Evolutionary conservation across 1,139 yeast species (phyloP), one percentile per base, ranked within the genome.

Genomic region (Candida sp.): DNA sequence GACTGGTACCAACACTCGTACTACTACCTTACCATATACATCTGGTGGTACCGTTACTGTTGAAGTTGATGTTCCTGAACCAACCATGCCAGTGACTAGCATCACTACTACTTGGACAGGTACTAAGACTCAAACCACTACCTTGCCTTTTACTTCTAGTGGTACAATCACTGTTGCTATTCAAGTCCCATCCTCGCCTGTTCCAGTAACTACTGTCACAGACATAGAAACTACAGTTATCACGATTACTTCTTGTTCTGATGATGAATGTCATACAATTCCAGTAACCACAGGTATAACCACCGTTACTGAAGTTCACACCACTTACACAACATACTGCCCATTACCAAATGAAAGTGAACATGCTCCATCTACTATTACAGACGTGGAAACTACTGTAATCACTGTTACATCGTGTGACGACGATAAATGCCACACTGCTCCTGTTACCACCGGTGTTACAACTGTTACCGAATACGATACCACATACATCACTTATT

Each of bases 361-460:
- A 11, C 29, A 21, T 35, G 49, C 50, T 21, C 38, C 38, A 21
- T n/a, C 29, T 25, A 58, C 63, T 49, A 54, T 50, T 36, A 57
- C 65, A 45, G 55, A 54, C 40, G 60, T 58, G 40, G 52, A 52
- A 29, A 54, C 64, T 39, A 57, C 62, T 29, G 63, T 72, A 49
- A 66, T 72, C 45, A 77, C 83, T 56, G 63, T 77, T 61, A 77
- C 82, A 47, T 70, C 77, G 42, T 75, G 80, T 62, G 47, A 57
- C n/a, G 66, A 65, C 48, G 49, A 64, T 50, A 59, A 52, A 38
- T 72, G 78, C 54, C 44, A 67, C 21, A 60, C 57, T 38, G 52
- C 58, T 35, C 62, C 72, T 41, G 68, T 64, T 44, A 63, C 70
- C 43, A 70, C 78, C 47, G 74, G 77, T 50, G 59, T 70, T 44